Base-by-base conservation (phyloP, 179 eudicot species). In the Monotropa hypopitys region DNA sequence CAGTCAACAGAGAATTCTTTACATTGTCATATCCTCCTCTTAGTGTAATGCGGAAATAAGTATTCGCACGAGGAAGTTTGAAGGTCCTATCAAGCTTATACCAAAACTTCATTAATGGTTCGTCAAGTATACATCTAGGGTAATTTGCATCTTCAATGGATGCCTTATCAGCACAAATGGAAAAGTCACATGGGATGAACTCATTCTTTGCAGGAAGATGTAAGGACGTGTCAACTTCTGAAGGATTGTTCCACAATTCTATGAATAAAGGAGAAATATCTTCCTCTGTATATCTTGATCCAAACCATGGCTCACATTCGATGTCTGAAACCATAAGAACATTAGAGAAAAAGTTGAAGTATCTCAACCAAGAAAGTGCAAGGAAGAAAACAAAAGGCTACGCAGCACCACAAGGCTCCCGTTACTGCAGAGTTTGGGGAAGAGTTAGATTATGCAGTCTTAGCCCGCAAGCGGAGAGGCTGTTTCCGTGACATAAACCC, bases 11-110 rank as follows among this genome's bases (percentile, higher is more conserved):
- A 83, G 83, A 84, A 81, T 87, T 90, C 84, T 85, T 88, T 57
- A 90, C 79, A 80, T 81, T 85, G 75, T 72, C 73, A 83, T 85
- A 88, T 77, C 89, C 99, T 72, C 89, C 96, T 78, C 85, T 93
- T 78, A 95, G 73, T 70, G 89, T 87, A 57, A 91, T 81, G 62
- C 95, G 99, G 76, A 95, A 95, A 86, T 93, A 95, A 43, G 99
- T 86, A 83, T 93, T 93, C 62, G 99, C 98, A 80, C 99, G 98
- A 79, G 99, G 99, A 84, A 86, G 86, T 78, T 89, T 93, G 79
- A 95, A 95, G 21, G 90, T 89, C 70, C 78, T 82, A 80, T 95
- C 99, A 61, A 90, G 90, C 89, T 91, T 93, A 89, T 91, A 89
- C 99, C 98, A 95, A 68, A 90, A 83, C 86, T 88, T 93, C 88